These are phyloP conservation scores for Endoconidiophora laricicola DNA, from an alignment of 2,329 filamentous ascomycete species.

Conservation along the genomic window DNA sequence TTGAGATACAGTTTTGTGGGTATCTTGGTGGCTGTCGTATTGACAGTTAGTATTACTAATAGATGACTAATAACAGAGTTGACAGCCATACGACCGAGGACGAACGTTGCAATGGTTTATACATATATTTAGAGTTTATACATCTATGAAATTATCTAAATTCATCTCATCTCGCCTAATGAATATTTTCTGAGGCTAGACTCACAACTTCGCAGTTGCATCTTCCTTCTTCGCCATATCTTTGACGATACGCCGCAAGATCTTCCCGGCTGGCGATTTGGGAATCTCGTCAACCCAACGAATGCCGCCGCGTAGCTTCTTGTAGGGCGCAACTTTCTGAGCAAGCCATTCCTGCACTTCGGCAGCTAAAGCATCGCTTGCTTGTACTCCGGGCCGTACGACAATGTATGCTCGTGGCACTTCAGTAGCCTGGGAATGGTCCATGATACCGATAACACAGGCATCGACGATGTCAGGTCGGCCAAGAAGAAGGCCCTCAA, in stretches of 20 bases:
- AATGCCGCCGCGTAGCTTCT: constrained; percentile 55
- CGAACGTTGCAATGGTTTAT: background rate
- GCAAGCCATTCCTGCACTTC: constrained; percentile 27
- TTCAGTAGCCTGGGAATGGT: constrained; percentile 45
- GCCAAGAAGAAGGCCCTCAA: constrained; percentile 33
- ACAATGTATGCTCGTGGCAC: constrained; percentile 38
- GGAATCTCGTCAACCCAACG: constrained; percentile 50
- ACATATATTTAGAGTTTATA: background rate
- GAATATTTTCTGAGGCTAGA: background rate
- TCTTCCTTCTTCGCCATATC: constrained; percentile 20
- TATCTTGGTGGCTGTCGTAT: background rate
- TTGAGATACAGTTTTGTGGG: too few relatives aligned
- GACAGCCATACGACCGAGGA: too few relatives aligned
- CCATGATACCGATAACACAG: constrained; percentile 46
- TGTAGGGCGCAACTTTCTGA: constrained; percentile 45
- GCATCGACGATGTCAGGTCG: constrained; percentile 35
- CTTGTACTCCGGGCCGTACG: constrained; percentile 21
- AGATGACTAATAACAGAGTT: too few relatives aligned
- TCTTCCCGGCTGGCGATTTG: constrained; percentile 45
- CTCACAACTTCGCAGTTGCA: constrained; percentile 23
- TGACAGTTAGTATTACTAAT: too few relatives aligned
- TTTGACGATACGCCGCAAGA: constrained; percentile 33
- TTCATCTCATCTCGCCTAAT: background rate
- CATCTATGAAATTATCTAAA: background rate
- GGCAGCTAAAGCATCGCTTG: constrained; percentile 20